Conservation (phyloP, 495 filamentous ascomycete species). For the Penicillium cinerascens region DNA sequence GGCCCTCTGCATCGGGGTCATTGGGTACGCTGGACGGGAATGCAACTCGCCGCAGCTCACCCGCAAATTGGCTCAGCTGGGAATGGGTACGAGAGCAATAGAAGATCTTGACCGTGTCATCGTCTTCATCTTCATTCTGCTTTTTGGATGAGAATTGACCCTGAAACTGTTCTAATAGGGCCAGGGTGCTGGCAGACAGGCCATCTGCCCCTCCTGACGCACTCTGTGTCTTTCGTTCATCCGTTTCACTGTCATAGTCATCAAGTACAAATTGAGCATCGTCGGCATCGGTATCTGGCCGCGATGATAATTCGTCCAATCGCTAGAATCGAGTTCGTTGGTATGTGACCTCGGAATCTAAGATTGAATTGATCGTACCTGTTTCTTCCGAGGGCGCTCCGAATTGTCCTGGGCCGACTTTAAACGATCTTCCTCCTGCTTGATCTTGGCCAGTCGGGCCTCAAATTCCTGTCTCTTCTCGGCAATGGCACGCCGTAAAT, state of each 20-base stretch:
- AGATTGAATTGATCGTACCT: constrained; percentile 31
- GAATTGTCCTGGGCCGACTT: constrained; percentile 46
- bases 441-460: constrained; percentile 60
- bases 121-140: constrained; percentile 44
- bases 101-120: constrained; percentile 72
- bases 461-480: constrained; percentile 70
- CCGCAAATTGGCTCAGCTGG: constrained; percentile 89
- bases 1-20: constrained; percentile 25
- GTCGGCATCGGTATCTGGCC: constrained; percentile 41
- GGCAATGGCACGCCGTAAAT: constrained; percentile 64
- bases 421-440: constrained; percentile 62
- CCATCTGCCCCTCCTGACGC: constrained; percentile 27
- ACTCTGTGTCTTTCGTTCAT: constrained; percentile 32
- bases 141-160: constrained; percentile 35
- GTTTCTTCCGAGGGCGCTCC: constrained; percentile 48
- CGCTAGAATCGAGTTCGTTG: constrained; percentile 25
- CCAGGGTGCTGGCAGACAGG: constrained; percentile 42
- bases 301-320: constrained; percentile 23
- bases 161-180: constrained; percentile 38
- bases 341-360: not conserved
- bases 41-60: constrained; percentile 77
- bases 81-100: constrained; percentile 96
- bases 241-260: constrained; percentile 71
- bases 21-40: constrained; percentile 60
- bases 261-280: constrained; percentile 75